phyloP scores from a whole-genome alignment of 805 yeast genomes.

The Saccharomyces eubayanus region DNA sequence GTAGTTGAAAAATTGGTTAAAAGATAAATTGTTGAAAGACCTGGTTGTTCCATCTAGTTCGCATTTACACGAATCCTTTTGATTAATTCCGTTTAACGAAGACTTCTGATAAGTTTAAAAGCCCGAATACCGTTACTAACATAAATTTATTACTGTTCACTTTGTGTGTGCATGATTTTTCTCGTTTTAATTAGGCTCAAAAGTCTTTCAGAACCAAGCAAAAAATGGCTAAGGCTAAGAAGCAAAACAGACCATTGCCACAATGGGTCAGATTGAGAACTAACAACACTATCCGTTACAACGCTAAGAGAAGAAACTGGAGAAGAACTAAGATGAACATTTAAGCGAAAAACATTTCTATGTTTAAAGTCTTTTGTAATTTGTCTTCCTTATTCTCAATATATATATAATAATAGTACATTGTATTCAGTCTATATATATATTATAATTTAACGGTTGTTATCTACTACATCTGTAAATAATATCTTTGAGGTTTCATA shows the following conservation, averaged over 20 bases:
- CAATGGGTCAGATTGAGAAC: constrained; percentile 99
- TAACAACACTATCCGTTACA: constrained; percentile 94
- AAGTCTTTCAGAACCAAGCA: constrained; percentile 95
- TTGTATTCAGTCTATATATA: background rate
- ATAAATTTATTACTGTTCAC: background rate
- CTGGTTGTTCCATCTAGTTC: background rate
- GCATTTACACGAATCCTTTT: background rate
- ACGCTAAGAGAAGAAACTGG: constrained; percentile 99
- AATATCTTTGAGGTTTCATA: background rate
- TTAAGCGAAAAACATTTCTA: constrained; percentile 40
- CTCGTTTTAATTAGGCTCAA: constrained; percentile 52
- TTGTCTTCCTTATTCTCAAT: background rate
- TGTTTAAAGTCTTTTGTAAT: background rate
- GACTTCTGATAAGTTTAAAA: background rate
- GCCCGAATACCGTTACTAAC: background rate
- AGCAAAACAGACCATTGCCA: constrained; percentile 99
- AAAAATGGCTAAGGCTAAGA: constrained; percentile 97
- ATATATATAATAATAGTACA: background rate
- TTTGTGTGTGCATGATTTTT: background rate
- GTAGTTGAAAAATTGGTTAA: background rate
- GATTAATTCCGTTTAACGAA: background rate
- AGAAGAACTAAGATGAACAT: constrained; percentile 98
- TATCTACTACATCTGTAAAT: background rate
- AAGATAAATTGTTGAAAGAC: background rate
- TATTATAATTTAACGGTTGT: background rate